A percentile compares a stretch with the other conserved stretches of the same genome.
These are phyloP conservation scores for Cytospora mali DNA, from an alignment of 2,329 filamentous ascomycete species.

Conservation along the genomic window DNA sequence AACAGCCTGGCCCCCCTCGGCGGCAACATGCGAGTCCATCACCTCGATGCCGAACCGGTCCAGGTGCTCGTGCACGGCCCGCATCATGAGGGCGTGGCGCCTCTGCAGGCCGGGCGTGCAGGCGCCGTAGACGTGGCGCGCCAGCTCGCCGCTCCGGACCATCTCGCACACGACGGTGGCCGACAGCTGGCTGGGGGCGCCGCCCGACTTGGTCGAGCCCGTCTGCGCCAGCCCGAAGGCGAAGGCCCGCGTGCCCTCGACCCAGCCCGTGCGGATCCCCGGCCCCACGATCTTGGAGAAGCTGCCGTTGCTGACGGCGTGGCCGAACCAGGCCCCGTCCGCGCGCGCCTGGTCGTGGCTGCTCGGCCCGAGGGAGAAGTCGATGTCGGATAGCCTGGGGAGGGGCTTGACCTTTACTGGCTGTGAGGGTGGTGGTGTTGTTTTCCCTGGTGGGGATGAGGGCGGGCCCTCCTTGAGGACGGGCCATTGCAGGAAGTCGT, in stretches of 20 bases:
- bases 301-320: constrained; percentile 82
- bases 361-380: constrained; percentile 64
- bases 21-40: constrained; percentile 41
- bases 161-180: constrained; percentile 55
- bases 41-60: constrained; percentile 61
- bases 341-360: constrained; percentile 36
- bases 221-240: constrained; percentile 55
- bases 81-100: constrained; percentile 55
- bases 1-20: constrained; percentile 47
- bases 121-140: constrained; percentile 45
- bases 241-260: constrained; percentile 66
- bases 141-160: constrained; percentile 47
- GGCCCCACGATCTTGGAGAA: constrained; percentile 89
- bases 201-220: constrained; percentile 58
- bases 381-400: constrained; percentile 79
- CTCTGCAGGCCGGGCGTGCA: constrained; percentile 50
- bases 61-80: constrained; percentile 61
- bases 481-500: constrained; percentile 87
- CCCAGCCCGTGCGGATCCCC: constrained; percentile 85
- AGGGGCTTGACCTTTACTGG: constrained; percentile 53
- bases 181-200: constrained; percentile 55
- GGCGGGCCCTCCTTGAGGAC: constrained; percentile 29
- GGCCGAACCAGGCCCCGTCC: constrained; percentile 64
- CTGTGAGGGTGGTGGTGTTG: constrained; percentile 35
- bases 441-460: background rate